Evolutionary conservation across 2,329 filamentous ascomycete genomes (phyloP).

Genomic region (Stagonosporopsis chrysanthemi): DNA sequence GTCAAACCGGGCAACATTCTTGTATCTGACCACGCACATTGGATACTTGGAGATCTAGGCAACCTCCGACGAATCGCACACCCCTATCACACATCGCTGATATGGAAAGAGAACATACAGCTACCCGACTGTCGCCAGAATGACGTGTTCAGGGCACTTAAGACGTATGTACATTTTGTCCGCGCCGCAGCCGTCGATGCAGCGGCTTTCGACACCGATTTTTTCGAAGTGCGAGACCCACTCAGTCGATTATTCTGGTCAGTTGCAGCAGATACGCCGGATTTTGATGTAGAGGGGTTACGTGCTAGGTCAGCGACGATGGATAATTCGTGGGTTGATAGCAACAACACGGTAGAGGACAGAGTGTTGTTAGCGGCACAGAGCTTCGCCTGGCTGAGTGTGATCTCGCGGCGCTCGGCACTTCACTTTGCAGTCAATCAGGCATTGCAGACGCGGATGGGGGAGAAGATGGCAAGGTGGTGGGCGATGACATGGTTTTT

Average conservation of each 20-base stretch:
- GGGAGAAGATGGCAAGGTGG: constrained; percentile 10
- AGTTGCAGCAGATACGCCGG: constrained; percentile 10
- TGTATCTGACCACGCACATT: constrained; percentile 28
- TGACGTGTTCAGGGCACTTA: constrained; percentile 41
- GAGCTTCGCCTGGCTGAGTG: background rate
- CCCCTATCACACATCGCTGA: constrained; percentile 34
- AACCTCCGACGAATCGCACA: constrained; percentile 43
- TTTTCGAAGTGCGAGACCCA: constrained; percentile 28
- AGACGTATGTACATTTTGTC: constrained; percentile 39
- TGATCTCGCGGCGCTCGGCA: background rate
- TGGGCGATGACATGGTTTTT: constrained; percentile 18
- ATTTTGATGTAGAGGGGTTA: constrained; percentile 23
- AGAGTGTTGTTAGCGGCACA: background rate
- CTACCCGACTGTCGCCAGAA: constrained; percentile 38
- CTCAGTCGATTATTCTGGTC: constrained; percentile 42
- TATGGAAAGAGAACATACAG: constrained; percentile 37
- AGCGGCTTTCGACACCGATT: constrained; percentile 31
- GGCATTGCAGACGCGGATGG: constrained; percentile 2
- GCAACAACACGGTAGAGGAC: background rate
- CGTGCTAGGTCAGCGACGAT: constrained; percentile 14
- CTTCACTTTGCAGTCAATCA: background rate
- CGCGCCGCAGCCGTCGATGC: constrained; percentile 19
- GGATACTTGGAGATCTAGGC: constrained; percentile 48
- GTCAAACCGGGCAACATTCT: constrained; percentile 49
- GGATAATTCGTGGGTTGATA: constrained; percentile 13